A percentile compares a stretch with the other conserved stretches of the same genome.
phyloP scores from a whole-genome alignment of 306 rosid species.

The Calophaca sinica region DNA sequence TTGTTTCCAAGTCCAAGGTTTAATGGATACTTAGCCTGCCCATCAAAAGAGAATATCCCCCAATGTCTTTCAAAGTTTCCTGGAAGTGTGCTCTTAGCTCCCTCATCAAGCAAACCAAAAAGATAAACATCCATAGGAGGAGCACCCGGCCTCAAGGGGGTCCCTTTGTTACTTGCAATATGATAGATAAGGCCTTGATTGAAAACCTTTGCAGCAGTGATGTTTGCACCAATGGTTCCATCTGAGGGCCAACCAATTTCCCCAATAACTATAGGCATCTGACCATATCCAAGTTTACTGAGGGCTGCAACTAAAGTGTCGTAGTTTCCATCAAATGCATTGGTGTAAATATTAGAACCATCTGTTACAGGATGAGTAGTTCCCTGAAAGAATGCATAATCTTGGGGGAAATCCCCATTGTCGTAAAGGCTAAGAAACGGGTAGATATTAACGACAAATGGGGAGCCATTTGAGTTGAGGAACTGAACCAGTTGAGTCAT shows the following conservation, averaged over 20 bases:
- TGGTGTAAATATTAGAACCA: conserved; percentile 80
- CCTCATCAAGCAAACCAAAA: conserved; percentile 84
- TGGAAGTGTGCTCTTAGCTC: conserved; percentile 85
- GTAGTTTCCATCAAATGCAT: conserved; percentile 94
- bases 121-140: conserved; percentile 86
- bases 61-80: conserved; percentile 98
- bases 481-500: conserved; percentile 80
- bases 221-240: conserved; percentile 80
- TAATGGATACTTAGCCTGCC: conserved; percentile 84
- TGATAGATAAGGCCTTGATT: conserved; percentile 89
- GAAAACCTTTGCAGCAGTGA: conserved; percentile 86
- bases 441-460: conserved; percentile 92
- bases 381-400: conserved; percentile 92
- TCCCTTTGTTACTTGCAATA: conserved; percentile 73
- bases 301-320: conserved; percentile 92
- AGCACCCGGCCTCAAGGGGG: conserved; percentile 76
- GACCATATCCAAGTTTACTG: conserved; percentile 84
- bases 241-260: conserved; percentile 98
- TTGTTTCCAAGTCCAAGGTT: conserved; percentile 81
- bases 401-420: conserved; percentile 86
- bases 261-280: conserved; percentile 88
- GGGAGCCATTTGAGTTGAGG: conserved; percentile 91
- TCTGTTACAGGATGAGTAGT: conserved; percentile 86
- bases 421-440: conserved; percentile 94
- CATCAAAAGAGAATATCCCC: conserved; percentile 94